Conservation (phyloP, 2,329 filamentous ascomycete genomes). For the Anthostomella pinea region DNA sequence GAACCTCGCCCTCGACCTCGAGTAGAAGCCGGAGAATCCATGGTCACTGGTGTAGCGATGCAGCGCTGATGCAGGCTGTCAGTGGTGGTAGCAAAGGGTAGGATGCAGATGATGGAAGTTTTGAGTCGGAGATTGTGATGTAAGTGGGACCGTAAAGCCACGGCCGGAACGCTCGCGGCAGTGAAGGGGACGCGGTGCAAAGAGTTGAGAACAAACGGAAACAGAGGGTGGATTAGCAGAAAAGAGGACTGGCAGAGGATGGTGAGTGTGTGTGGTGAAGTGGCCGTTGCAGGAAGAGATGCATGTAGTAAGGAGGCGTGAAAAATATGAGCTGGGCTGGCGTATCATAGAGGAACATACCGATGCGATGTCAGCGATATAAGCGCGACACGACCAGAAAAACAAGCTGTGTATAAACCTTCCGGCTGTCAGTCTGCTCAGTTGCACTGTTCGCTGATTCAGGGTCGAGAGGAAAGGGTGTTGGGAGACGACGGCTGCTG, state of each 20-base stretch:
- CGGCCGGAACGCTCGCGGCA: conserved; percentile 2
- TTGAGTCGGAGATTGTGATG: conserved; percentile 33
- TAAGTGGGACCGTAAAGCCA: conserved; percentile 28
- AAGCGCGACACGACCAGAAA: too few species aligned
- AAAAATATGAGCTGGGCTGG: conserved; percentile 10
- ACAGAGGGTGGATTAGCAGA: conserved; percentile 1
- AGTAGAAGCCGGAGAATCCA: conserved; percentile 27
- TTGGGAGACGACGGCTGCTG: too few species aligned
- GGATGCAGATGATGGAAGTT: conserved; percentile 23
- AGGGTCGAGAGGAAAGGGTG: not conserved
- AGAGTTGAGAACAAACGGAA: not conserved
- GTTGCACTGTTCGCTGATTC: too few species aligned
- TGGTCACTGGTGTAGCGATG: conserved; percentile 9
- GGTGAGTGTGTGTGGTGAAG: conserved; percentile 7
- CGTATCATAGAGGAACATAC: conserved; percentile 8
- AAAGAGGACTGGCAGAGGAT: conserved; percentile 2
- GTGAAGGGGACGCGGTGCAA: not conserved
- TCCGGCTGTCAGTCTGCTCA: too few species aligned
- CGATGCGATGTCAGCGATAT: not conserved
- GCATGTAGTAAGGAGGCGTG: conserved; percentile 10
- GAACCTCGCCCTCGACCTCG: conserved; percentile 27
- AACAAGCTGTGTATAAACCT: not conserved
- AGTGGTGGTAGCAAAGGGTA: conserved; percentile 16
- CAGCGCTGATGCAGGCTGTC: conserved; percentile 7
- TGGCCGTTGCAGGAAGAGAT: too few species aligned